These are phyloP conservation scores for Larix sibirica DNA, from an alignment of 83 land plant species.

Conservation along the genomic window DNA sequence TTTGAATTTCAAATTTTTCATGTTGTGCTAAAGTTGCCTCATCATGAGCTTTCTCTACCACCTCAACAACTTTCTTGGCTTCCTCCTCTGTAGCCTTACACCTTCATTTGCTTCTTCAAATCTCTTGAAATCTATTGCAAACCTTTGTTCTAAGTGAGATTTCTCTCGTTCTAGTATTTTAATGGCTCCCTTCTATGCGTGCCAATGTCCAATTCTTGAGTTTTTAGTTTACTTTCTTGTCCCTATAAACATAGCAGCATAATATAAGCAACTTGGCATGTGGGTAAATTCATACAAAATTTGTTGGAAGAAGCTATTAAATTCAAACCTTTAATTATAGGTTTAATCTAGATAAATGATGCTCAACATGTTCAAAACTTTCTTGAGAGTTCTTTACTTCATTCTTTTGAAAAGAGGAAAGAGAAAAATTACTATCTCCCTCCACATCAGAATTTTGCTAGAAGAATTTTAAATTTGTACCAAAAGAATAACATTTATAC, in stretches of 20 bases:
- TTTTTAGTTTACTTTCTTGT: too few species aligned
- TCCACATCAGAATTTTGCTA: not conserved
- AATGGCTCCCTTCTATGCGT: conserved; percentile 50
- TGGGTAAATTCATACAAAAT: too few species aligned
- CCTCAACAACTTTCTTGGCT: conserved; percentile 61
- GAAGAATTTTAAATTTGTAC: not conserved
- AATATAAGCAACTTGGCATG: too few species aligned
- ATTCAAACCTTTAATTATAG: conserved; percentile 59
- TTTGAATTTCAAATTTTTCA: conserved; percentile 60
- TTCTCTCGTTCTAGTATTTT: conserved; percentile 66
- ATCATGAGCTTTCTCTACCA: conserved; percentile 71
- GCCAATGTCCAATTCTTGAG: conserved; percentile 32
- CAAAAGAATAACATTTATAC: not conserved
- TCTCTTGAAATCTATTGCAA: conserved; percentile 48
- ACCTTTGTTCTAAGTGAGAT: conserved; percentile 60
- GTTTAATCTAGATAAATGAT: conserved; percentile 41
- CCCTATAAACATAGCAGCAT: too few species aligned
- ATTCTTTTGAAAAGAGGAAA: conserved; percentile 49
- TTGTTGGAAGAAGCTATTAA: not conserved
- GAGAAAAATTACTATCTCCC: not conserved
- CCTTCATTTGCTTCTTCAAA: conserved; percentile 75
- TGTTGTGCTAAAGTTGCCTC: conserved; percentile 62
- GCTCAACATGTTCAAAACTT: conserved; percentile 71
- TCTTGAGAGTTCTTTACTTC: conserved; percentile 56
- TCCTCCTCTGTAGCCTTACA: conserved; percentile 64